Conservation (phyloP, 2,329 filamentous ascomycete species). For the Ascochyta lentis region DNA sequence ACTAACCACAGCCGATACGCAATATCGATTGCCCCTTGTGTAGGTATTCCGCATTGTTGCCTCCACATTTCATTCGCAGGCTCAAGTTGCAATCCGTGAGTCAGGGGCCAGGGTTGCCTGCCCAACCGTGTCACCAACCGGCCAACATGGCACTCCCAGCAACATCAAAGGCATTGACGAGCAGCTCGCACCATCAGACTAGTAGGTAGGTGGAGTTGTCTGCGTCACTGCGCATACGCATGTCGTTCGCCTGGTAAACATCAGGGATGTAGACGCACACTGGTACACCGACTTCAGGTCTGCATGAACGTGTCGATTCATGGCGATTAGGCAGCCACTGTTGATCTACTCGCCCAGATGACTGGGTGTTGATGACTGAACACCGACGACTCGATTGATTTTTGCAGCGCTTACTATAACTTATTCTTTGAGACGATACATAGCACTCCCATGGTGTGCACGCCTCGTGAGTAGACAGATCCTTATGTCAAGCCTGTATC, state of each 20-base stretch:
- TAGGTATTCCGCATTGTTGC: neutral
- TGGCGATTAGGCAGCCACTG: neutral
- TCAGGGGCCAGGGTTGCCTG: conserved; percentile 27
- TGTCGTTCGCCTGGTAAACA: conserved; percentile 19
- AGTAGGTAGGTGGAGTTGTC: conserved; percentile 21
- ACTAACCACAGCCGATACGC: neutral
- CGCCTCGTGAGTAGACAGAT: too few species aligned
- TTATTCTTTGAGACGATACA: too few species aligned
- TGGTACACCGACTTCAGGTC: neutral
- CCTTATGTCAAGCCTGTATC: too few species aligned
- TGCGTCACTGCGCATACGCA: conserved; percentile 30
- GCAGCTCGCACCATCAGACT: conserved; percentile 18
- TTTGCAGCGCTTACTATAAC: too few species aligned
- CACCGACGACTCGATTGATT: neutral
- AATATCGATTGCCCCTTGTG: neutral
- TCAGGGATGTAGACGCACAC: conserved; percentile 20
- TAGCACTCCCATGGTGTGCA: too few species aligned
- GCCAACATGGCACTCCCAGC: conserved; percentile 25
- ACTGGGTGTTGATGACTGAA: neutral
- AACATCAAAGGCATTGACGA: conserved; percentile 25
- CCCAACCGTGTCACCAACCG: conserved; percentile 17
- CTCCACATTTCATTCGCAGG: neutral
- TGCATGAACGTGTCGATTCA: too few species aligned
- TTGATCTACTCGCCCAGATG: neutral
- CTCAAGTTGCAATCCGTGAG: conserved; percentile 19